phyloP scores from a whole-genome alignment of 345 rosid species.

The Melaleuca quinquenervia region DNA sequence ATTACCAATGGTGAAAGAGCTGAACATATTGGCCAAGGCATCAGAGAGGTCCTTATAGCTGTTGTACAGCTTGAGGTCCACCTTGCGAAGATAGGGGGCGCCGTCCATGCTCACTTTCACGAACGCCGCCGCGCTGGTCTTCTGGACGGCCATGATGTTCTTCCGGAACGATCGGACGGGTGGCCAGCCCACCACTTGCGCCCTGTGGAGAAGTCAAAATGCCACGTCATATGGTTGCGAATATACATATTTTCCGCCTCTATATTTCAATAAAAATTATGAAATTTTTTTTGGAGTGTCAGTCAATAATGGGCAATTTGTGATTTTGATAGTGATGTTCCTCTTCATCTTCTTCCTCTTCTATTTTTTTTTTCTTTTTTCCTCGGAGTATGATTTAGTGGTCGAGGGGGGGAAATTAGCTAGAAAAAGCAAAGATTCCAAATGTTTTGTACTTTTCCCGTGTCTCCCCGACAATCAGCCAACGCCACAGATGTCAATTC shows the following conservation, averaged over 20 bases:
- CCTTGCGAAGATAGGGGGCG: slow-evolving; percentile 79
- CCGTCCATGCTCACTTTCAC: slow-evolving; percentile 90
- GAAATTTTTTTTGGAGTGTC: neutral
- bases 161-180: slow-evolving; percentile 70
- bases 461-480: slow-evolving; percentile 41
- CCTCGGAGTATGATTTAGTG: neutral
- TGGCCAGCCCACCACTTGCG: slow-evolving; percentile 91
- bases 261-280: neutral
- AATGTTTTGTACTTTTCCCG: slow-evolving; percentile 56
- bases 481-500: slow-evolving; percentile 9
- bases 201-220: slow-evolving; percentile 19
- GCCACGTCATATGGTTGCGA: neutral
- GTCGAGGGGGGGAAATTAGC: neutral
- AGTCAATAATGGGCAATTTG: neutral
- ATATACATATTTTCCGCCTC: neutral
- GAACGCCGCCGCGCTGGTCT: slow-evolving; percentile 20
- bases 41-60: slow-evolving; percentile 64
- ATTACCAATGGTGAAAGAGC: slow-evolving; percentile 71
- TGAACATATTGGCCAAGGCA: slow-evolving; percentile 71
- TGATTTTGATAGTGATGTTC: neutral
- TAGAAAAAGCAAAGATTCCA: slow-evolving; percentile 47
- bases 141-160: slow-evolving; percentile 60
- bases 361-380: neutral
- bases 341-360: neutral
- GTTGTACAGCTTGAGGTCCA: slow-evolving; percentile 65